phyloP scores from a whole-genome alignment of 148 eudicot species.

The Rhododendron vialii region DNA sequence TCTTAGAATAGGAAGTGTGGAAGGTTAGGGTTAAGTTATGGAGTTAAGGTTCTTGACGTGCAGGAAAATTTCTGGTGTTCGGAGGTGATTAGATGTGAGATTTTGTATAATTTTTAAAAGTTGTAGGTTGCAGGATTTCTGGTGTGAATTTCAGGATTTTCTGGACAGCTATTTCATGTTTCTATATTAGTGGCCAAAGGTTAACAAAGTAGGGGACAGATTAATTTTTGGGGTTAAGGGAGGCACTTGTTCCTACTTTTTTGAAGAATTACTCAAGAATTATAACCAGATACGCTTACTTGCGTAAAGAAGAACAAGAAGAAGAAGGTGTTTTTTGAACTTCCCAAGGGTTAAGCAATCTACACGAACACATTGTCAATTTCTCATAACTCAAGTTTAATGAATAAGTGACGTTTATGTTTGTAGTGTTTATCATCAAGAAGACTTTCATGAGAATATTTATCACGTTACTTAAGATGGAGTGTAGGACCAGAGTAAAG shows the following conservation, averaged over 20 bases:
- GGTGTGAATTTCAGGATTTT: too few species aligned
- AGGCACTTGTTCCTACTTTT: neutral
- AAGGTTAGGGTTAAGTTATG: too few species aligned
- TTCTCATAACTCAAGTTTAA: neutral
- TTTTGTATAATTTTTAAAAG: too few species aligned
- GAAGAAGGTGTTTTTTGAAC: neutral
- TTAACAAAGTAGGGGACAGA: neutral
- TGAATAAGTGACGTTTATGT: neutral
- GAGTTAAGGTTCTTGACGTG: too few species aligned
- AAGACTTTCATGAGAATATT: too few species aligned
- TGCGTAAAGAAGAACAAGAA: neutral
- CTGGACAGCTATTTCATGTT: neutral
- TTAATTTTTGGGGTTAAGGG: neutral
- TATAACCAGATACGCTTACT: neutral
- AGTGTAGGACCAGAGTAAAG: too few species aligned
- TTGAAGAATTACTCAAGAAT: neutral
- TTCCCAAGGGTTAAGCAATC: neutral
- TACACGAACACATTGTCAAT: neutral
- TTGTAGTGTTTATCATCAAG: too few species aligned
- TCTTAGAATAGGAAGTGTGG: neutral
- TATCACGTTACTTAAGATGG: too few species aligned
- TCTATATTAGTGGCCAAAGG: neutral
- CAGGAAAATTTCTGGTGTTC: too few species aligned
- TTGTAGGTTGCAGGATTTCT: too few species aligned
- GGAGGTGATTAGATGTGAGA: too few species aligned